phyloP scores from a whole-genome alignment of 352 stramenopile genomes.

The Blastocystis sp. region DNA sequence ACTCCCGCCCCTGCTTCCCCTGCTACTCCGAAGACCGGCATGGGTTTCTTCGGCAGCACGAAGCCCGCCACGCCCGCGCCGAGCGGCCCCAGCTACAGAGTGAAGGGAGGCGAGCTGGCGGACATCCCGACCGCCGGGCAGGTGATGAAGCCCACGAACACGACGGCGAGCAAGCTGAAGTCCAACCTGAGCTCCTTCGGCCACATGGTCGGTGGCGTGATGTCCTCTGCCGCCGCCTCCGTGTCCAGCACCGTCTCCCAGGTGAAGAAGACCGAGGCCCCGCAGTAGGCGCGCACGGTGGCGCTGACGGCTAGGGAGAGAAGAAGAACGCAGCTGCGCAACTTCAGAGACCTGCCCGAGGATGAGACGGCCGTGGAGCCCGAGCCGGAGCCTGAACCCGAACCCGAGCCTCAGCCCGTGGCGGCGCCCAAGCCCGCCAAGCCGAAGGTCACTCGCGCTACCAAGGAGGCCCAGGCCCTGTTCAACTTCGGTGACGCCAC shows the following conservation, averaged over 20 bases:
- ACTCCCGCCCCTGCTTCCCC: neutral
- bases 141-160: slow-evolving; percentile 37
- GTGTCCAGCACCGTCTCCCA: neutral
- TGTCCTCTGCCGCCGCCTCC: slow-evolving; percentile 39
- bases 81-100: slow-evolving; percentile 35
- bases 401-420: slow-evolving; percentile 35
- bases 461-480: slow-evolving; percentile 61
- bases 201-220: slow-evolving; percentile 43
- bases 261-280: neutral
- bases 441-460: slow-evolving; percentile 28
- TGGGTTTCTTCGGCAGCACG: slow-evolving; percentile 40
- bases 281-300: neutral
- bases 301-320: neutral
- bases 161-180: slow-evolving; percentile 60
- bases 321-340: slow-evolving; percentile 27
- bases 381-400: slow-evolving; percentile 16
- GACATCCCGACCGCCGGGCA: slow-evolving; percentile 44
- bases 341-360: slow-evolving; percentile 58
- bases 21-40: slow-evolving; percentile 19
- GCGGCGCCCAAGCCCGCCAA: slow-evolving; percentile 41
- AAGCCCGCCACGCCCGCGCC: neutral
- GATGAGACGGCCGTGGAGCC: neutral
- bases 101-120: slow-evolving; percentile 40
- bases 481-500: slow-evolving; percentile 67
- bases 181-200: slow-evolving; percentile 40